phyloP scores from a whole-genome alignment of 1,284 basidiomycete genomes.

The Cutaneotrichosporon sp. region DNA sequence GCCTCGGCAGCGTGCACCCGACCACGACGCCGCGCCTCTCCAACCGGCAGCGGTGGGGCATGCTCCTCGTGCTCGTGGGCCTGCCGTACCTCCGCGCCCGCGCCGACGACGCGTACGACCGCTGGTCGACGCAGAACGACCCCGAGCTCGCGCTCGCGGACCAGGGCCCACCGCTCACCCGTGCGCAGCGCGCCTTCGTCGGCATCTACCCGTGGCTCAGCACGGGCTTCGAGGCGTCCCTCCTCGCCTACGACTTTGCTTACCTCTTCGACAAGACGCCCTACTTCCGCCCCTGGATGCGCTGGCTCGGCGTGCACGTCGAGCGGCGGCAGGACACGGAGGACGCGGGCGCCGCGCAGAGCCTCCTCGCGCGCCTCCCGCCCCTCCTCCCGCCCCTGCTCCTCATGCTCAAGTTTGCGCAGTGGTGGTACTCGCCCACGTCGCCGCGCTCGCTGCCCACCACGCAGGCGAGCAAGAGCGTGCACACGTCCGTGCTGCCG shows the following conservation, averaged over 20 bases:
- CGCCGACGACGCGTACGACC: constrained; percentile 85
- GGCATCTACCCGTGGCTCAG: constrained; percentile 78
- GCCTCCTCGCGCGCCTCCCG: constrained; percentile 29
- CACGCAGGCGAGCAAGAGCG: constrained; percentile 64
- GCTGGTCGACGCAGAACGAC: constrained; percentile 55
- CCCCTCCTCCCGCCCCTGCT: constrained; percentile 79
- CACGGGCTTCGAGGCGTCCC: constrained; percentile 72
- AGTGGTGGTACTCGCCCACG: constrained; percentile 98
- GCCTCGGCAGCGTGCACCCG: constrained; percentile 24
- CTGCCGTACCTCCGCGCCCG: constrained; percentile 89
- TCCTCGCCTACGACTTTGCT: constrained; percentile 80
- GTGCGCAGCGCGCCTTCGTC: constrained; percentile 59
- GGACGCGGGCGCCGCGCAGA: constrained; percentile 13
- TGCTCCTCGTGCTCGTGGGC: constrained; percentile 76
- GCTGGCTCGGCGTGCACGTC: constrained; percentile 74
- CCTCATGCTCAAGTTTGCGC: constrained; percentile 94
- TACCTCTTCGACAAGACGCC: constrained; percentile 88
- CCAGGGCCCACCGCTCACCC: constrained; percentile 33
- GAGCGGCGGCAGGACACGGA: constrained; percentile 33
- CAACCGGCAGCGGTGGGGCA: constrained; percentile 57
- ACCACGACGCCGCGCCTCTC: constrained; percentile 26
- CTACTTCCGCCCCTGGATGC: constrained; percentile 89
- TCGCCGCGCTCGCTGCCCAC: constrained; percentile 76
- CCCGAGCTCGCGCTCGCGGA: constrained; percentile 20
- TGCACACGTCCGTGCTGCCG: constrained; percentile 70